Evolutionary conservation across 176 grass and related monocot species (phyloP).

Genomic region (Leersia perrieri): DNA sequence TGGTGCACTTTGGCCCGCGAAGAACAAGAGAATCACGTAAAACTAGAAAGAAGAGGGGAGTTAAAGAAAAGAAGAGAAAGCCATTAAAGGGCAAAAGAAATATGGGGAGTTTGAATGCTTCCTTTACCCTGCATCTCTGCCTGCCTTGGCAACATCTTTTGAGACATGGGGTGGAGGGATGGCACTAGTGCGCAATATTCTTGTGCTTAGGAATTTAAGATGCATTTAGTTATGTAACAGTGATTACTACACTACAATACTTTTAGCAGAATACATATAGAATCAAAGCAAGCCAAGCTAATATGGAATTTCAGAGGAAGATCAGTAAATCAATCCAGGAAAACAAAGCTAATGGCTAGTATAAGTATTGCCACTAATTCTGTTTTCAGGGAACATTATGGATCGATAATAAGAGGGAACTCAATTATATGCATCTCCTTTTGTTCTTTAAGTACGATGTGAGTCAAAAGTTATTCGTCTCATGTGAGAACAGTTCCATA

Average conservation of each 20-base stretch:
- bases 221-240: conserved; percentile 26
- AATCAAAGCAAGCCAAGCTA: background rate
- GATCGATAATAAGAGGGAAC: background rate
- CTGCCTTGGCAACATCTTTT: conserved; percentile 78
- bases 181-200: conserved; percentile 41
- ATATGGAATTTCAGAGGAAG: background rate
- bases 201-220: conserved; percentile 38
- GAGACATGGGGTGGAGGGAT: conserved; percentile 59
- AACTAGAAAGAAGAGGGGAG: conserved; percentile 59
- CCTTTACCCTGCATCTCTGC: conserved; percentile 55
- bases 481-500: background rate
- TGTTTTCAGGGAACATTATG: conserved; percentile 23
- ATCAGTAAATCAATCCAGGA: background rate
- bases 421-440: background rate
- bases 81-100: conserved; percentile 71
- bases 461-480: background rate
- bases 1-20: conserved; percentile 43
- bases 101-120: conserved; percentile 72
- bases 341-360: background rate
- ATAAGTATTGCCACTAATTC: background rate
- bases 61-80: conserved; percentile 89
- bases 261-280: background rate
- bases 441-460: conserved; percentile 14
- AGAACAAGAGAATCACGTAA: conserved; percentile 69
- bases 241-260: background rate